These are phyloP conservation scores for Neocatenulostroma microsporum DNA, from an alignment of 2,329 filamentous ascomycete species.

Conservation along the genomic window DNA sequence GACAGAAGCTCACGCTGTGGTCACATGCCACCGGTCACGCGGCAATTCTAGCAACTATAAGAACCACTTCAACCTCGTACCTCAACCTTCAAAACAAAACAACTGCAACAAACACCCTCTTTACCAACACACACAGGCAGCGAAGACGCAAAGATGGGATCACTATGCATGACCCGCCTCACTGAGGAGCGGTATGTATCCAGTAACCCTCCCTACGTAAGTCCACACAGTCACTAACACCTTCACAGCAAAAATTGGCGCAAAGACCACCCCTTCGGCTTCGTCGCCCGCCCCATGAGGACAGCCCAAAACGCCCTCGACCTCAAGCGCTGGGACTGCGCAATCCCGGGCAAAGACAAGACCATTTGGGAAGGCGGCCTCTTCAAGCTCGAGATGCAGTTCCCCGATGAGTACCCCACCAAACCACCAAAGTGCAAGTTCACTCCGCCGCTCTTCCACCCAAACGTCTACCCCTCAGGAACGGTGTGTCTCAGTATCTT, in stretches of 20 bases:
- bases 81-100: too few relatives aligned
- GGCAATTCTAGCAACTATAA: too few relatives aligned
- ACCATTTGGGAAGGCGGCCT: conserved; percentile 97
- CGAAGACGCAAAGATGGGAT: too few relatives aligned
- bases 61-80: too few relatives aligned
- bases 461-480: conserved; percentile 96
- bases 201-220: too few relatives aligned
- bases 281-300: conserved; percentile 83
- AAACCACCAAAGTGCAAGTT: conserved; percentile 99
- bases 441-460: conserved; percentile 88
- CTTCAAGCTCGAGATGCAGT: conserved; percentile 87
- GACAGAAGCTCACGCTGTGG: too few relatives aligned
- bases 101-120: too few relatives aligned
- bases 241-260: conserved; percentile 82
- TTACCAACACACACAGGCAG: too few relatives aligned
- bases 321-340: conserved; percentile 93
- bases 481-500: conserved; percentile 95
- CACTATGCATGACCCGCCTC: conserved; percentile 5
- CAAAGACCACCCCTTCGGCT: conserved; percentile 93
- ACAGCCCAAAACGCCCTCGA: conserved; percentile 75
- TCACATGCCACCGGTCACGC: too few relatives aligned
- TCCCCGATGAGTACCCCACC: conserved; percentile 96
- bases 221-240: conserved; percentile 9
- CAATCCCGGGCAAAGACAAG: conserved; percentile 90
- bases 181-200: conserved; percentile 8